Evolutionary conservation across 2,329 filamentous ascomycete species (phyloP).

Genomic region (Endoconidiophora laricicola): DNA sequence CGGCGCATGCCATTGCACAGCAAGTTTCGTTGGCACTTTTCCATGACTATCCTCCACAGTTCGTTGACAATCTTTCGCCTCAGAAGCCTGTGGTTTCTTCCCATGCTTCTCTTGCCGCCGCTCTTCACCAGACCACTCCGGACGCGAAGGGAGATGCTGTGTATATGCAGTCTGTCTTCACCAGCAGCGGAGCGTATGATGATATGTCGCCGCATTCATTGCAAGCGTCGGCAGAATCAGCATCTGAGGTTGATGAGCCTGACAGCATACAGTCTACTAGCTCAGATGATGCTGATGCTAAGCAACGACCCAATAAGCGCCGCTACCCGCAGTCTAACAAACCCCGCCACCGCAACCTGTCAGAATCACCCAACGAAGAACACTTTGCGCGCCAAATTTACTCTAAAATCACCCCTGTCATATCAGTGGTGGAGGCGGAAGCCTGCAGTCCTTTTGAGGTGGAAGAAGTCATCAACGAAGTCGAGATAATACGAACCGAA

Average conservation of each 20-base stretch:
- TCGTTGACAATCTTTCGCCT: too few species aligned
- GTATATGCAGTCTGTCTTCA: too few species aligned
- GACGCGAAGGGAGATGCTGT: too few species aligned
- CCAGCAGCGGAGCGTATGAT: too few species aligned
- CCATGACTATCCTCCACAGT: too few species aligned
- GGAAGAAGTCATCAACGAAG: slow-evolving; percentile 27
- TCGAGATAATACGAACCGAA: slow-evolving; percentile 18
- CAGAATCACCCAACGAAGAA: neutral
- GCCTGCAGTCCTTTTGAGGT: slow-evolving; percentile 20
- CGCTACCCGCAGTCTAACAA: neutral
- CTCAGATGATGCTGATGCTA: neutral
- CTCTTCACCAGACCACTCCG: too few species aligned
- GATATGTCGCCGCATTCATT: slow-evolving; percentile 3
- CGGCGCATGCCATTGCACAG: neutral
- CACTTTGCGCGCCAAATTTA: neutral
- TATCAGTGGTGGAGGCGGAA: neutral
- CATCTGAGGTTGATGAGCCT: slow-evolving; percentile 8
- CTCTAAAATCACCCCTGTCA: neutral
- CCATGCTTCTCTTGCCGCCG: too few species aligned
- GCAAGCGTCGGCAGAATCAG: slow-evolving; percentile 1
- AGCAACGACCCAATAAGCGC: neutral
- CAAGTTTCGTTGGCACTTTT: too few species aligned
- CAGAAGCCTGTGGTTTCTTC: too few species aligned
- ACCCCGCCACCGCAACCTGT: neutral
- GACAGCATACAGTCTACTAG: slow-evolving; percentile 2